Base-by-base conservation (phyloP, 2,329 filamentous ascomycete species). In the Aureobasidium melanogenum region DNA sequence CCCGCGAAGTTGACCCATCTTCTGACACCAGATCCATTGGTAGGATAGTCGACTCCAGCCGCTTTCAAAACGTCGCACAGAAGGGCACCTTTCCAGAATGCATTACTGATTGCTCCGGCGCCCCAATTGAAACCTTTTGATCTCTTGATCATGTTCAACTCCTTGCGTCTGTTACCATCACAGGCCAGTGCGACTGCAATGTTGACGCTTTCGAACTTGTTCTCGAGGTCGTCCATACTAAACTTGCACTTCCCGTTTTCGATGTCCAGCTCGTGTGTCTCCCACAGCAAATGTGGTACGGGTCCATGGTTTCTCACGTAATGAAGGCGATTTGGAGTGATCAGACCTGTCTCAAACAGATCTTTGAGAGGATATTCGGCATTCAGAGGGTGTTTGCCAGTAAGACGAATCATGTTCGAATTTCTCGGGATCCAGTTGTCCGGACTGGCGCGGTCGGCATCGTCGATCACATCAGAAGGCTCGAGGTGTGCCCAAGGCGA, bases 241-340 rank as follows among this genome's bases (percentile, higher is more conserved):
- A 80, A 63, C 5, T 63, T 68, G 14, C 75, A 68, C 30, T 72
- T 72, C 7, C 74, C 74, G 22, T 74, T 66, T 14, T 64, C 64
- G 24, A 82, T 69, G 17, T 82, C 75, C 4, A 83, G 66, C 15
- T 72, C 69, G 66, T 82, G 79, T 10, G 73, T 76, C 58, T 80
- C 78, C 79, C 78, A 82, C 0, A 80, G 65, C 0, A 82, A 61
- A 46, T 57, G 54, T 17, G 54, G 54, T 5, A 57, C 80, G 4
- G 77, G 69, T n/a, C 79, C 79, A 62, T 83, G 80, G 56, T 80
- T 83, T 3, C 80, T 73, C 14, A 82, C 78, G 62, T 81, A 82
- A 66, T 82, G 79, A 1, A 82, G 64, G 59, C 76, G 71, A 55
- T 79, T 80, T 0, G 79, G 79, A 0, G 80, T 82, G 62, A 81